phyloP scores from a whole-genome alignment of 2,329 filamentous ascomycete genomes.

The Oidium heveae region DNA sequence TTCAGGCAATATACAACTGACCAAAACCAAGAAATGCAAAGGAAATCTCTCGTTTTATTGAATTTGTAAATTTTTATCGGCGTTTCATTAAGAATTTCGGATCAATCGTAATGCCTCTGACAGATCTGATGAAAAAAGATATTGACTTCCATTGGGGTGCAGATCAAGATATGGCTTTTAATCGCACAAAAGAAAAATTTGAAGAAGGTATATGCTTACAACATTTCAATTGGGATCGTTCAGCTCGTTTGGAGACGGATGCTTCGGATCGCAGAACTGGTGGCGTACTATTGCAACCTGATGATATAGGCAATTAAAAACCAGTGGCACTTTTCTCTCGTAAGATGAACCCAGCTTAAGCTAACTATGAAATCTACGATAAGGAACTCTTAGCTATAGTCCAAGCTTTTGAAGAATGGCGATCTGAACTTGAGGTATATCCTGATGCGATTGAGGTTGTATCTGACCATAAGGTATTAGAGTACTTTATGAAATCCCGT shows the following conservation, averaged over 20 bases:
- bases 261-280: not conserved
- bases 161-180: not conserved
- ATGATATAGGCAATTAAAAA: not conserved
- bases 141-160: not conserved
- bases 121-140: not conserved
- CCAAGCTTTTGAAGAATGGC: not conserved
- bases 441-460: not conserved
- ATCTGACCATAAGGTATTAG: not conserved
- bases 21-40: not conserved
- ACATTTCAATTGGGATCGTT: not conserved
- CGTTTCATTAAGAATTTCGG: not conserved
- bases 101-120: not conserved
- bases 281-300: not conserved
- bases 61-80: not conserved
- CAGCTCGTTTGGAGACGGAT: not conserved
- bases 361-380: not conserved
- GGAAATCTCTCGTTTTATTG: not conserved
- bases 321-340: not conserved
- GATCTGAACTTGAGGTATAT: not conserved
- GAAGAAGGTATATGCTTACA: not conserved
- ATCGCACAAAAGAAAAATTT: not conserved
- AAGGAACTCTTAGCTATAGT: no score
- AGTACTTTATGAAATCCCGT: not conserved
- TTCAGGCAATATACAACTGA: not conserved
- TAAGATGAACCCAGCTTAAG: not conserved